Conservation (phyloP, 495 filamentous ascomycete genomes). For the Tuber indicum region DNA sequence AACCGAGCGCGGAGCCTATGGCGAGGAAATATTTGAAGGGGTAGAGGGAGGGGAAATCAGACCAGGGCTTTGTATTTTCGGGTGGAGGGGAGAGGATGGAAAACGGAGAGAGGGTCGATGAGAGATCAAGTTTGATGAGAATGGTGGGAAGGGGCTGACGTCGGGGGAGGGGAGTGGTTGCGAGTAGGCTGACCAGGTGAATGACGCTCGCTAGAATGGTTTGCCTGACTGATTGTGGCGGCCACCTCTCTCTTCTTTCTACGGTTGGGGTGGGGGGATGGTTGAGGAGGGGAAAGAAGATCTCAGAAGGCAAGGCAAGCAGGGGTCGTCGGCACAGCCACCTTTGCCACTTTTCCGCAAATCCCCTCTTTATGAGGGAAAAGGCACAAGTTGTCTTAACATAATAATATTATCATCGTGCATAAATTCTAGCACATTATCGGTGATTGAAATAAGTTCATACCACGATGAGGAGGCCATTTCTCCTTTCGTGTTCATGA, state of each 20-base stretch:
- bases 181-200: neutral
- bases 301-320: neutral
- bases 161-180: neutral
- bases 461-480: neutral
- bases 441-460: neutral
- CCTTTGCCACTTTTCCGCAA: neutral
- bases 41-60: neutral
- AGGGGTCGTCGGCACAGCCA: neutral
- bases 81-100: neutral
- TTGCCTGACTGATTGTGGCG: neutral
- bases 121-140: neutral
- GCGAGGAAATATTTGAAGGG: neutral
- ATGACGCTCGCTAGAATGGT: neutral
- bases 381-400: neutral
- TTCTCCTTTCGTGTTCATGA: neutral
- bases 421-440: neutral
- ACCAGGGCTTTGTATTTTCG: neutral
- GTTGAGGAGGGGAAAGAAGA: neutral
- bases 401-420: neutral
- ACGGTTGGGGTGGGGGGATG: neutral
- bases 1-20: neutral
- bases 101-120: neutral
- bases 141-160: neutral
- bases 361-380: neutral
- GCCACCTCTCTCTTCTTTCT: neutral